Percentiles rank a stretch among this genome's conserved stretches.
phyloP scores from a whole-genome alignment of 192 early-diverging fungal species.

The Paraglomus brasilianum region DNA sequence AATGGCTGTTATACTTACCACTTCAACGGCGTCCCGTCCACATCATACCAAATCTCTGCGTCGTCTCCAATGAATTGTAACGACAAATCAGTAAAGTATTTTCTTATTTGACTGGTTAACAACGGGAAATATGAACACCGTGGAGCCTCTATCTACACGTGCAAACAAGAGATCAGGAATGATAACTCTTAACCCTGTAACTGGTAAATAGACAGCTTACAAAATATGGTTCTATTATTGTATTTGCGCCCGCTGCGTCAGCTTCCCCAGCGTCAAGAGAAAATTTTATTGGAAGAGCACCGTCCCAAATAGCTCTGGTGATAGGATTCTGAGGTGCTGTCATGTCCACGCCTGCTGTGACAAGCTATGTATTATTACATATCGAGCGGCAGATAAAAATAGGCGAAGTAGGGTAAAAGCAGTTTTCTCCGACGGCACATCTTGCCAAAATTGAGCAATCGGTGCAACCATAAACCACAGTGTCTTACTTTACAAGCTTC shows the following conservation, averaged over 20 bases:
- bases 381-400: no score
- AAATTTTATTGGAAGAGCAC: slow-evolving; percentile 47
- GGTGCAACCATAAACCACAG: no score
- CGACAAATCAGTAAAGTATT: slow-evolving; percentile 46
- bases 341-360: not conserved
- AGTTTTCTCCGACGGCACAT: no score
- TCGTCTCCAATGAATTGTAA: slow-evolving; percentile 45
- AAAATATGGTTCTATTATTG: slow-evolving; percentile 36
- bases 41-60: slow-evolving; percentile 72
- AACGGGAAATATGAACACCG: slow-evolving; percentile 62
- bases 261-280: slow-evolving; percentile 33
- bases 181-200: not conserved
- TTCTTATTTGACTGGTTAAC: slow-evolving; percentile 51
- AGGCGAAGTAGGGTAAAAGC: no score
- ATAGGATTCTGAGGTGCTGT: slow-evolving; percentile 45
- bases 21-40: slow-evolving; percentile 67
- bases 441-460: no score
- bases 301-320: slow-evolving; percentile 49
- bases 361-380: no score
- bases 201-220: slow-evolving; percentile 29
- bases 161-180: not conserved
- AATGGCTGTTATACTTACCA: slow-evolving; percentile 51
- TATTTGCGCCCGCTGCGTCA: slow-evolving; percentile 21
- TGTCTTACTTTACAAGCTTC: no score
- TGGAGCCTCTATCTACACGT: slow-evolving; percentile 49